Conservation (phyloP, 2,329 filamentous ascomycete genomes). For the Ophiostoma angusticollis region DNA sequence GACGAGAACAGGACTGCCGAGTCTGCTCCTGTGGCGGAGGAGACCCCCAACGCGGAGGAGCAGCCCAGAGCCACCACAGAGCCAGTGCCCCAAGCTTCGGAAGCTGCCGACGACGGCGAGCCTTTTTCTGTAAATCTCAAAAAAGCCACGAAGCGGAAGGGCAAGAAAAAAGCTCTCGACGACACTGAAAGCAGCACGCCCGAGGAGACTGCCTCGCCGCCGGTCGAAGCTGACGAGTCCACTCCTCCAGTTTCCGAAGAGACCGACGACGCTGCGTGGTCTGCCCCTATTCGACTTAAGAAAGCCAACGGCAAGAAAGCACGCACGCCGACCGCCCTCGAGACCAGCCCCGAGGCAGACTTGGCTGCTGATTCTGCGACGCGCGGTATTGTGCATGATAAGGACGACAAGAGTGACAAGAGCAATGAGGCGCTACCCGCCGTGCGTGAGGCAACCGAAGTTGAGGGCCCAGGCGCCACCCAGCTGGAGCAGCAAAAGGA, state of each 20-base stretch:
- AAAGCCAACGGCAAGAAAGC: slow-evolving; percentile 6
- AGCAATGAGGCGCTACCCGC: too few relatives aligned
- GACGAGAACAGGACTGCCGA: neutral
- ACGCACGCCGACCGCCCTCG: slow-evolving; percentile 1
- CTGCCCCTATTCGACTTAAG: neutral
- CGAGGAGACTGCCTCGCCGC: neutral
- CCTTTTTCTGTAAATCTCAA: slow-evolving; percentile 13
- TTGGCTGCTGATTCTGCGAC: neutral
- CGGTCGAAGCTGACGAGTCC: neutral
- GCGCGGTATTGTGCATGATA: neutral
- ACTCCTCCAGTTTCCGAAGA: neutral
- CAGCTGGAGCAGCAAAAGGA: neutral
- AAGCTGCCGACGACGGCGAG: neutral
- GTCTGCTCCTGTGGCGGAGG: too few relatives aligned
- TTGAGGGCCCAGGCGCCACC: neutral
- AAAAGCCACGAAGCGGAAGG: slow-evolving; percentile 19
- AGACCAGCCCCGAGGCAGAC: neutral
- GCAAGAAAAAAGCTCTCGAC: slow-evolving; percentile 2
- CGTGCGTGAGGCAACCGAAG: neutral
- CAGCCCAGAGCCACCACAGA: too few relatives aligned
- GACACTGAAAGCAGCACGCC: neutral
- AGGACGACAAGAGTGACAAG: too few relatives aligned
- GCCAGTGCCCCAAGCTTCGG: neutral
- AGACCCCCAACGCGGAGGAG: too few relatives aligned
- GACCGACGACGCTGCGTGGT: neutral